phyloP scores from a whole-genome alignment of 192 early-diverging fungal species.

The Mortierella antarctica region DNA sequence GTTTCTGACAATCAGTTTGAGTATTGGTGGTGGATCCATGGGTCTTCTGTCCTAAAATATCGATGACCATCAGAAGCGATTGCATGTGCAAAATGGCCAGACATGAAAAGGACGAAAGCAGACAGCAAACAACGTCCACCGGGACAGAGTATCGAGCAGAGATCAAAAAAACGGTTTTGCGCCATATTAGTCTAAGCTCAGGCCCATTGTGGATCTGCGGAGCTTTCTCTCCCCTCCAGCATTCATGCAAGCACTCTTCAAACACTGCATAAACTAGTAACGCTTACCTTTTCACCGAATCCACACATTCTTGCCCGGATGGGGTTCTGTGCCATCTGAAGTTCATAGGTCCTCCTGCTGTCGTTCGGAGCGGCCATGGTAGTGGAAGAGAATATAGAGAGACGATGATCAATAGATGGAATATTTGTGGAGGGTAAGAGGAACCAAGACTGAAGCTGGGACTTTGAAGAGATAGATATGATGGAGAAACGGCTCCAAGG shows the following conservation, averaged over 20 bases:
- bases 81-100: background rate
- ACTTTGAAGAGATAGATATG: too few species aligned
- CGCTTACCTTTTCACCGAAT: conserved; percentile 70
- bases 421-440: too few species aligned
- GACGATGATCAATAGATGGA: too few species aligned
- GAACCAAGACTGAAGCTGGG: too few species aligned
- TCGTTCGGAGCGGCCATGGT: too few species aligned
- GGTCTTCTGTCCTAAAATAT: conserved; percentile 69
- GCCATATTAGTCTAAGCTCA: too few species aligned
- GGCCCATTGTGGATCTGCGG: too few species aligned
- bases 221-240: too few species aligned
- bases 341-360: conserved; percentile 53
- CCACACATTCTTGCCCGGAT: conserved; percentile 81
- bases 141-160: too few species aligned
- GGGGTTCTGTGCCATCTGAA: conserved; percentile 78
- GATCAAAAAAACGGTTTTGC: background rate
- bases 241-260: background rate
- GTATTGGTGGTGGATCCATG: conserved; percentile 75
- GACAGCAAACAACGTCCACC: background rate
- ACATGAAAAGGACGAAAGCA: background rate
- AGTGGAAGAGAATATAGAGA: too few species aligned
- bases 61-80: background rate
- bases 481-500: too few species aligned
- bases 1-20: conserved; percentile 66
- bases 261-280: background rate